Evolutionary conservation across 2,329 filamentous ascomycete species (phyloP), one percentile per base, ranked within the genome.

Genomic region (Phyllosticta citrichinensis): DNA sequence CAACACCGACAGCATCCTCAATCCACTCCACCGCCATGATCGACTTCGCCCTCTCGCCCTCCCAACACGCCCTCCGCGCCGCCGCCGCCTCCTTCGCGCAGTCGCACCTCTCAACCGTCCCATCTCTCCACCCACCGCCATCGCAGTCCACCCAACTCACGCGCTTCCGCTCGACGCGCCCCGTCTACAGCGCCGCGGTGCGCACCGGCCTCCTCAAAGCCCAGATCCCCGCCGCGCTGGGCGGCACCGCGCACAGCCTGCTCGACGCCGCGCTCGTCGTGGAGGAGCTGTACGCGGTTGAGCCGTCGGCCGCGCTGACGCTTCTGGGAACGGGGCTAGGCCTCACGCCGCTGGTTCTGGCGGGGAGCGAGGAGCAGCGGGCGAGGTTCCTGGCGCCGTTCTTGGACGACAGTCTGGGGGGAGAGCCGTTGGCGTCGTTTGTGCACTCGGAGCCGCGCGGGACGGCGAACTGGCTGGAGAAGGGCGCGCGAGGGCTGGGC

Each of bases 281-380:
- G 0, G 81, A 83, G 64, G 80, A 83, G 63, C 74, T 80, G 62
- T 83, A 80, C 64, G 71, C 77, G 1, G 75, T 79, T 40, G 81
- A 84, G 63, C 76, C 78, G 0, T 77, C 76, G 17, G 73, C 77
- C 0, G 73, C 78, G 0, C 65, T 83, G 19, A 82, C 79, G 0
- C 76, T 83, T 17, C 75, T 82, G 50, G 79, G 74, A 0, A 83
- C 79, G 0, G 80, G 78, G 0, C 68, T 84, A 2, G 81, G 81
- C 0, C 66, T 84, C 33, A 79, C 75, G 1, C 80, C 81, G 1
- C 66, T 84, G 35, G 75, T 79, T 57, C 65, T 83, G 8, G 51
- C 70, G 1, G 76, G 73, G n/a, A 76, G 70, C 20, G 66, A 71
- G 2, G 73, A 75, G 62, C 72, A 76, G 58, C 66, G 72, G 59